Conservation (phyloP, 108 stramenopile species). For the Schizochytrium sp. region DNA sequence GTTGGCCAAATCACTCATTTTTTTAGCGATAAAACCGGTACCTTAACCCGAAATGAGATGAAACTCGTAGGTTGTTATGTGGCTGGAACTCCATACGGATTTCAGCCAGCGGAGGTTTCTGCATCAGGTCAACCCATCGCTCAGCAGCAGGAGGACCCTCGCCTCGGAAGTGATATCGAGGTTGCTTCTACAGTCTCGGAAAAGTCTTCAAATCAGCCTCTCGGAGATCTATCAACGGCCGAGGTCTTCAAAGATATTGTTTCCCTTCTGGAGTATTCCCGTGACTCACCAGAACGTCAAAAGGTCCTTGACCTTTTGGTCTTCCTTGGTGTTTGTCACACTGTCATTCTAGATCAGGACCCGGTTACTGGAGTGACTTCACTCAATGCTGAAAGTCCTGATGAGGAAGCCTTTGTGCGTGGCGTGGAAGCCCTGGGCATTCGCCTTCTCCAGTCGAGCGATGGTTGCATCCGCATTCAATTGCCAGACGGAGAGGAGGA, state of each 20-base stretch:
- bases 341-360: conserved; percentile 72
- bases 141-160: too few species aligned
- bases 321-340: conserved; percentile 73
- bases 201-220: background rate
- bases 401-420: conserved; percentile 76
- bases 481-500: background rate
- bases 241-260: conserved; percentile 19
- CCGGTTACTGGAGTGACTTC: conserved; percentile 30
- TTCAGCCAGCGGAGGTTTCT: conserved; percentile 1
- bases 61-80: conserved; percentile 94
- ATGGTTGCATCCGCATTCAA: conserved; percentile 24
- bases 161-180: background rate
- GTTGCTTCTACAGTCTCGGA: background rate
- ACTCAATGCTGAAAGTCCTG: conserved; percentile 76
- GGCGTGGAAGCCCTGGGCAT: conserved; percentile 63
- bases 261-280: background rate
- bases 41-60: conserved; percentile 97
- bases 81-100: conserved; percentile 86
- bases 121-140: background rate
- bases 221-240: background rate
- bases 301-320: conserved; percentile 53
- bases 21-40: conserved; percentile 92
- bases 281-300: background rate
- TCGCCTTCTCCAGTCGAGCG: background rate
- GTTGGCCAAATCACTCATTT: conserved; percentile 72